Conservation (phyloP, 1,139 yeast species). For the Lodderomyces metapsilosis region DNA sequence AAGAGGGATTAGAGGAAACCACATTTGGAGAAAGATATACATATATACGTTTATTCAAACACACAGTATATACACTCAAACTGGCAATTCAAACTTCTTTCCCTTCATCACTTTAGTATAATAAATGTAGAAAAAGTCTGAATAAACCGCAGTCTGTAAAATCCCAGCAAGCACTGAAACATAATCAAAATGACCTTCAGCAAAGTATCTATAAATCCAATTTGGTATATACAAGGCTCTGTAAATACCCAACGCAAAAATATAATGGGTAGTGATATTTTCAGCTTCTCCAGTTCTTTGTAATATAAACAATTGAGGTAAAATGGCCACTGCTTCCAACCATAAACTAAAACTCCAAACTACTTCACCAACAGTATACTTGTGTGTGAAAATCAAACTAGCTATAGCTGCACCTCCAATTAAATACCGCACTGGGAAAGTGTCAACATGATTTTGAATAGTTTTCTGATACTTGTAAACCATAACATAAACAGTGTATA, state of each 20-base stretch:
- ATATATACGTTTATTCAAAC: not conserved
- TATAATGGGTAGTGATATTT: conserved; percentile 84
- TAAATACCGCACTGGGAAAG: conserved; percentile 73
- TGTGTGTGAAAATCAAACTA: conserved; percentile 65
- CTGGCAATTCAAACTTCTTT: conserved; percentile 76
- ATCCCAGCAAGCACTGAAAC: conserved; percentile 78
- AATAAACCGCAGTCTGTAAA: conserved; percentile 80
- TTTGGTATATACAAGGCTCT: conserved; percentile 88
- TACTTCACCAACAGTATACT: conserved; percentile 60
- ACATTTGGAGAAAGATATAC: not conserved
- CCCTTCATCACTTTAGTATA: conserved; percentile 79
- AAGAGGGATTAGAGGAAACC: conserved; percentile 75
- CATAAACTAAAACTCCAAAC: conserved; percentile 78
- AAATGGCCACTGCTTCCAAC: conserved; percentile 87
- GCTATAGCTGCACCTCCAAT: conserved; percentile 60
- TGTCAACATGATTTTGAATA: conserved; percentile 56
- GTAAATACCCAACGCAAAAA: conserved; percentile 88
- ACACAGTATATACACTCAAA: conserved; percentile 24
- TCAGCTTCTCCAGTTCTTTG: conserved; percentile 91
- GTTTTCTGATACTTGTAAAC: conserved; percentile 56
- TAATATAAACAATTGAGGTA: conserved; percentile 88
- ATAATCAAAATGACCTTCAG: conserved; percentile 67
- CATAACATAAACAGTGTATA: conserved; percentile 76
- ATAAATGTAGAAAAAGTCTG: conserved; percentile 93
- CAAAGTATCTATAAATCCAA: conserved; percentile 85